Evolutionary conservation across 164 flowering plant species (phyloP), one percentile per base, ranked within the genome.

Genomic region (Nymphaea colorata): DNA sequence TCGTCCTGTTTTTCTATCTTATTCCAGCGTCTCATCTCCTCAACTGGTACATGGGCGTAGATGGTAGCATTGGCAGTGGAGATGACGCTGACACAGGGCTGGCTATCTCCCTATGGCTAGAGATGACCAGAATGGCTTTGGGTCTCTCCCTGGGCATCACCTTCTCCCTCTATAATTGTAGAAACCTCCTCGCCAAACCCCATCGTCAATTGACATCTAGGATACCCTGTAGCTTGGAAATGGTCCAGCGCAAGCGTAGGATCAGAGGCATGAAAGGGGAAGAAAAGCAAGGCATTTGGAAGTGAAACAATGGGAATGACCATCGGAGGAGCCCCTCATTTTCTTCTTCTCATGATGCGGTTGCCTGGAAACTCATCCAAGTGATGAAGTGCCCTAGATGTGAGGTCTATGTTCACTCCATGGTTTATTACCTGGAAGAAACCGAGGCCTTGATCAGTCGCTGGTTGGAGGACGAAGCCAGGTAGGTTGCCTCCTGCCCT

Each of bases 1-100:
- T n/a, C n/a, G n/a, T n/a, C n/a, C n/a, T n/a, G n/a, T n/a, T n/a
- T n/a, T n/a, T n/a, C n/a, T n/a, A n/a, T n/a, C n/a, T n/a, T n/a
- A n/a, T n/a, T n/a, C n/a, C n/a, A n/a, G n/a, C n/a, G n/a, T n/a
- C n/a, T n/a, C n/a, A n/a, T n/a, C n/a, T n/a, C n/a, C n/a, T n/a
- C 3, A 91, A 96, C 98, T 92, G 47, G 69, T 92, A 87, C 90
- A 92, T 82, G 74, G 77, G 74, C 98, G 66, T 91, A 65, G 75
- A 92, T 88, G 74, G 87, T 83, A 6, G 78, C 81, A 66, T 80
- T 75, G 11, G 70, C 74, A 0, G 57, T 6, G 15, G 4, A 4
- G 41, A 85, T 80, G 57, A 72, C 73, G 76, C 81, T 91, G 68
- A 91, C 87, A 7, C 84, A 64, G 43, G 96, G 98, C 3, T 70